These are phyloP conservation scores for Ophiostoma perfectum DNA, from an alignment of 2,329 filamentous ascomycete genomes.

Conservation along the genomic window DNA sequence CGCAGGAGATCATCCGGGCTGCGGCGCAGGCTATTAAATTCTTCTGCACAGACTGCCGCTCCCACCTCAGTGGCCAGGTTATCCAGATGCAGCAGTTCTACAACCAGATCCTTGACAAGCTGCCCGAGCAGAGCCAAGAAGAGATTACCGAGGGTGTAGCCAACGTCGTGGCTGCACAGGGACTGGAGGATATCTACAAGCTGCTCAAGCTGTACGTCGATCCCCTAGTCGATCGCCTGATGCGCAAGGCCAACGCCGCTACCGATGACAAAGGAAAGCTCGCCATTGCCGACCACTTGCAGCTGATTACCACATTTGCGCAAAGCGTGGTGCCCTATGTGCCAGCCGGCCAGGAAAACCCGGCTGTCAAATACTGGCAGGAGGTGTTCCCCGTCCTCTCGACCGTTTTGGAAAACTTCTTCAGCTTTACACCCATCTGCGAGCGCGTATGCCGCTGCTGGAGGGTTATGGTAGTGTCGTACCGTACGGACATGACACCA, in stretches of 20 bases:
- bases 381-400: constrained; percentile 86
- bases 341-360: constrained; percentile 67
- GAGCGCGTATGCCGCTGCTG: constrained; percentile 93
- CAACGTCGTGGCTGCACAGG: constrained; percentile 82
- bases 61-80: constrained; percentile 77
- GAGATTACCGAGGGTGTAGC: constrained; percentile 96
- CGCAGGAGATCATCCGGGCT: constrained; percentile 84
- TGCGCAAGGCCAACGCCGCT: constrained; percentile 80
- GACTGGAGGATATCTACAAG: constrained; percentile 70
- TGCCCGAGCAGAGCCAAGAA: constrained; percentile 83
- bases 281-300: constrained; percentile 84
- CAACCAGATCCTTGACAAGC: constrained; percentile 76
- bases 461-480: constrained; percentile 95
- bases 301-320: constrained; percentile 86
- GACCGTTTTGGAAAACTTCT: constrained; percentile 82
- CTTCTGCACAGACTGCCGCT: constrained; percentile 91
- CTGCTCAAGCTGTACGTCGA: constrained; percentile 90
- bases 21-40: constrained; percentile 94
- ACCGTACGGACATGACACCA: constrained; percentile 81
- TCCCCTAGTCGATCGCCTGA: constrained; percentile 77
- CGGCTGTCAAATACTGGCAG: constrained; percentile 91
- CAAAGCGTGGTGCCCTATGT: constrained; percentile 72
- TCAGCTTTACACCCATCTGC: constrained; percentile 78
- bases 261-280: constrained; percentile 77
- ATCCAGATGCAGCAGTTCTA: constrained; percentile 88